Percentiles rank a stretch among this genome's conserved stretches.
These are phyloP conservation scores for Talaromyces sp. DNA, from an alignment of 2,329 filamentous ascomycete genomes.

Conservation along the genomic window DNA sequence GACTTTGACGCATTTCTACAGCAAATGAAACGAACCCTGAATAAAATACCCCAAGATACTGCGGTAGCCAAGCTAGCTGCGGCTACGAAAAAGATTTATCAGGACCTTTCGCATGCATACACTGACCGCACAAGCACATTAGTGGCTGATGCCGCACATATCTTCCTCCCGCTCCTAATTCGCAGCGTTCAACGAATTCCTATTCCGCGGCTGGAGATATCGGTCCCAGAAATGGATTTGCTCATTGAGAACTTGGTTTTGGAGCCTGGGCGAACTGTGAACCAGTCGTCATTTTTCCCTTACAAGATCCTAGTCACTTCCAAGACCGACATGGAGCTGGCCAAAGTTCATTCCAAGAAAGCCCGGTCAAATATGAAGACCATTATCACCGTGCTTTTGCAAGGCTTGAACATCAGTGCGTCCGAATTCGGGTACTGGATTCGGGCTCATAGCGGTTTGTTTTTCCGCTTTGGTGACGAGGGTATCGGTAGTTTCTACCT, in stretches of 20 bases:
- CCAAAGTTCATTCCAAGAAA: conserved; percentile 64
- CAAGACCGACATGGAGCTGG: conserved; percentile 79
- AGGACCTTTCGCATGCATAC: conserved; percentile 63
- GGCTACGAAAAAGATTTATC: conserved; percentile 62
- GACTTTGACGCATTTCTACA: conserved; percentile 68
- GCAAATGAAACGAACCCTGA: conserved; percentile 63
- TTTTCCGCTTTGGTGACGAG: conserved; percentile 71
- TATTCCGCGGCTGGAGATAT: conserved; percentile 83
- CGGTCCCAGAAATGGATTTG: conserved; percentile 75
- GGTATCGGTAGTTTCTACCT: conserved; percentile 82
- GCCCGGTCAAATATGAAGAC: conserved; percentile 66
- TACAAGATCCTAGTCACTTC: conserved; percentile 76
- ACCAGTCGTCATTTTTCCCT: conserved; percentile 82
- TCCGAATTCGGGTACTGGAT: conserved; percentile 89
- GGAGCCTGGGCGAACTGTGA: conserved; percentile 78
- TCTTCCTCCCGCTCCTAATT: conserved; percentile 74
- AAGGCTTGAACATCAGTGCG: conserved; percentile 76
- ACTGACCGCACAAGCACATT: conserved; percentile 64
- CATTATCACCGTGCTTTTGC: conserved; percentile 69
- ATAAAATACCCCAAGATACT: conserved; percentile 64
- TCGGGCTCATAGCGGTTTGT: conserved; percentile 63
- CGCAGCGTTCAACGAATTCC: conserved; percentile 79
- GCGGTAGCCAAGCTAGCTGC: conserved; percentile 65
- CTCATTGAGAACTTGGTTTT: conserved; percentile 86
- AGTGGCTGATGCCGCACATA: conserved; percentile 67